Evolutionary conservation across 495 filamentous ascomycete species (phyloP).

Genomic region (Aspergillus ostianus): DNA sequence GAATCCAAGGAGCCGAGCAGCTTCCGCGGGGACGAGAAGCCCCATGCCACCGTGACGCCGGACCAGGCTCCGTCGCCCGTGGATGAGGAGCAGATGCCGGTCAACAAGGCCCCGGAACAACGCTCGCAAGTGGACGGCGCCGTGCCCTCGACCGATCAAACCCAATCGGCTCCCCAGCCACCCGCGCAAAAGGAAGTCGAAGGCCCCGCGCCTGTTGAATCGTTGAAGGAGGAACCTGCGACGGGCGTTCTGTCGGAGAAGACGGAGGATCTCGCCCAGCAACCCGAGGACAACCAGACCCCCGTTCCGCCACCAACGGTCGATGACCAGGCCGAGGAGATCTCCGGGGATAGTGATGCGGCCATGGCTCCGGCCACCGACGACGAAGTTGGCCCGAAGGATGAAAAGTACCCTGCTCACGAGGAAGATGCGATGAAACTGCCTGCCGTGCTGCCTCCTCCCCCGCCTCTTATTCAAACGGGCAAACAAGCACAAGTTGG

Average conservation of each 20-base stretch:
- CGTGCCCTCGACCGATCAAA: slow-evolving; percentile 13
- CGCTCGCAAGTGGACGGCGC: slow-evolving; percentile 29
- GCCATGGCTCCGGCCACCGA: slow-evolving; percentile 14
- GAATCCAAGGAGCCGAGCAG: slow-evolving; percentile 54
- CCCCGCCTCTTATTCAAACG: slow-evolving; percentile 54
- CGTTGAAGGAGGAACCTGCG: slow-evolving; percentile 3
- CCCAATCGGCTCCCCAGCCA: slow-evolving; percentile 14
- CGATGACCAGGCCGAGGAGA: slow-evolving; percentile 9
- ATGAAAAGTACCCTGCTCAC: slow-evolving; percentile 23
- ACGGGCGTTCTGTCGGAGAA: slow-evolving; percentile 9
- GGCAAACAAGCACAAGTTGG: slow-evolving; percentile 29
- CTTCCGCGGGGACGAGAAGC: slow-evolving; percentile 50
- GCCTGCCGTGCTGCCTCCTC: slow-evolving; percentile 53
- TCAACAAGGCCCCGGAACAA: slow-evolving; percentile 11
- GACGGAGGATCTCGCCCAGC: slow-evolving; percentile 8
- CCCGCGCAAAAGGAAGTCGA: slow-evolving; percentile 14
- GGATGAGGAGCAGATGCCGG: slow-evolving; percentile 31
- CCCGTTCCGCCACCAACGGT: slow-evolving; percentile 5
- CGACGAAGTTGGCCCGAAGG: slow-evolving; percentile 17
- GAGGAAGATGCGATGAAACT: slow-evolving; percentile 37
- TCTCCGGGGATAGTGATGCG: slow-evolving; percentile 7
- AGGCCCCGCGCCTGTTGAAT: neutral
- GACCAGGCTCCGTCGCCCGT: slow-evolving; percentile 33
- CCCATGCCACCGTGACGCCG: slow-evolving; percentile 32
- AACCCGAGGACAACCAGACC: slow-evolving; percentile 9